phyloP scores from a whole-genome alignment of 129 eudicot species.

The Chrysanthemum lavandulifolium region DNA sequence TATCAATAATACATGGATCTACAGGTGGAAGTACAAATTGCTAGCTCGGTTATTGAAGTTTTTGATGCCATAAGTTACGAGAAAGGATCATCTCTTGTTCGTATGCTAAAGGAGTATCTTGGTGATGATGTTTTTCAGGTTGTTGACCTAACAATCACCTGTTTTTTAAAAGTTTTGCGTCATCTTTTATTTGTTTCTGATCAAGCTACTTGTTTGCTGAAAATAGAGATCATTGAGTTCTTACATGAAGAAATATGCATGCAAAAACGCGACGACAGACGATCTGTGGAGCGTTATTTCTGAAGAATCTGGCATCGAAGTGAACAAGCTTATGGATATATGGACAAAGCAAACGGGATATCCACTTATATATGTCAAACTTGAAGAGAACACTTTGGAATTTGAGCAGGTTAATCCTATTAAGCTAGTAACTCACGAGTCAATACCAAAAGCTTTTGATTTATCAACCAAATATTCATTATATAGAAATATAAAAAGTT shows the following conservation, averaged over 20 bases:
- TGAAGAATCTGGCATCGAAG: slow-evolving; percentile 55
- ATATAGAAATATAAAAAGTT: not conserved
- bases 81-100: slow-evolving; percentile 54
- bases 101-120: slow-evolving; percentile 50
- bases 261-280: slow-evolving; percentile 48
- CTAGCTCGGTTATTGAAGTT: slow-evolving; percentile 44
- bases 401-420: slow-evolving; percentile 44
- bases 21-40: slow-evolving; percentile 49
- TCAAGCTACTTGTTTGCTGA: slow-evolving; percentile 25
- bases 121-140: slow-evolving; percentile 53
- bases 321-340: slow-evolving; percentile 46
- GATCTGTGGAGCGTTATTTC: slow-evolving; percentile 52
- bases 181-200: slow-evolving; percentile 25
- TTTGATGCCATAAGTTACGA: slow-evolving; percentile 52
- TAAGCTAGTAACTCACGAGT: not conserved
- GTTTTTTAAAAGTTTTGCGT: not conserved
- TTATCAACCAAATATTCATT: not conserved
- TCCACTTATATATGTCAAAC: slow-evolving; percentile 43
- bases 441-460: too few species aligned
- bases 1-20: slow-evolving; percentile 1
- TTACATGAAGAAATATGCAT: slow-evolving; percentile 52
- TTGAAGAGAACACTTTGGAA: slow-evolving; percentile 36
- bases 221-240: slow-evolving; percentile 45
- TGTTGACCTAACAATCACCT: slow-evolving; percentile 8
- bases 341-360: slow-evolving; percentile 65